These are phyloP conservation scores for Lindgomyces ingoldianus DNA, from an alignment of 495 filamentous ascomycete genomes.

Conservation along the genomic window DNA sequence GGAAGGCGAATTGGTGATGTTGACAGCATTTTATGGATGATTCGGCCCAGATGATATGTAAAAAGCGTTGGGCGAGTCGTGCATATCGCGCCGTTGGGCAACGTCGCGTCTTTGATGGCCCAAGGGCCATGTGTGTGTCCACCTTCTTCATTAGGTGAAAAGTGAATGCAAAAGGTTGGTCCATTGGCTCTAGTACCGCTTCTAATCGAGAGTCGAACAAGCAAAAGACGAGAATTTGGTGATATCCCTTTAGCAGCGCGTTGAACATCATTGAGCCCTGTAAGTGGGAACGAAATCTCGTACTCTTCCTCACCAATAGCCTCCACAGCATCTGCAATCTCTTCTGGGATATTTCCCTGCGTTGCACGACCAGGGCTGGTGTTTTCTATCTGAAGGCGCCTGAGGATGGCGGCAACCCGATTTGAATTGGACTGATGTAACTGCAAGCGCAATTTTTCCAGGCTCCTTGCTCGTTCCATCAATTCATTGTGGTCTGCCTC, in stretches of 20 bases:
- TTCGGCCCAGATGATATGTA: neutral
- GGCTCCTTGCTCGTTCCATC: neutral
- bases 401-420: neutral
- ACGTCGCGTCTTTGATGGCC: neutral
- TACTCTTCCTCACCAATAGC: neutral
- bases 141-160: neutral
- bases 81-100: neutral
- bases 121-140: neutral
- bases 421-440: neutral
- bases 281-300: conserved; percentile 9
- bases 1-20: neutral
- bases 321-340: conserved; percentile 8
- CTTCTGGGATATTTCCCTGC: neutral
- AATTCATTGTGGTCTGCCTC: neutral
- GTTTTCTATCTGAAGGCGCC: neutral
- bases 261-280: neutral
- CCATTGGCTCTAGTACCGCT: neutral
- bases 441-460: neutral
- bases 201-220: neutral
- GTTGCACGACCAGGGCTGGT: neutral
- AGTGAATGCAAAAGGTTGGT: neutral
- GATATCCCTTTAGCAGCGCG: conserved; percentile 7
- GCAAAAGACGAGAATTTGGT: neutral
- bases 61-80: conserved; percentile 2
- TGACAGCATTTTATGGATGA: neutral